Evolutionary conservation across 2,329 filamentous ascomycete species (phyloP).

Genomic region (Daldinia sp.): DNA sequence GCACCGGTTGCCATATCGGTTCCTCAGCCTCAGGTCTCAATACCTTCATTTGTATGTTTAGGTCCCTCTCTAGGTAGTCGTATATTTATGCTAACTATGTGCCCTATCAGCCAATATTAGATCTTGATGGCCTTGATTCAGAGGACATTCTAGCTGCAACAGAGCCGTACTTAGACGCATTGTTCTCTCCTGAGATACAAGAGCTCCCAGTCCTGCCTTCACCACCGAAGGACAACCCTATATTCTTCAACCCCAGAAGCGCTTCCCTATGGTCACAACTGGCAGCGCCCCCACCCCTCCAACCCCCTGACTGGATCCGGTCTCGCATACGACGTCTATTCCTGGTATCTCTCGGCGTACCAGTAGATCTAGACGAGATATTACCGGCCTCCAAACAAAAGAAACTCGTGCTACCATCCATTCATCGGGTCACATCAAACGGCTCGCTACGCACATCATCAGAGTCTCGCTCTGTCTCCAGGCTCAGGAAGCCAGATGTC

Average conservation of each 20-base stretch:
- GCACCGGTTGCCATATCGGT: constrained; percentile 49
- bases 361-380: constrained; percentile 97
- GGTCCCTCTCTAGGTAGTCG: constrained; percentile 48
- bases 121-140: constrained; percentile 71
- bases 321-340: constrained; percentile 95
- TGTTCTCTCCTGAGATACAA: constrained; percentile 72
- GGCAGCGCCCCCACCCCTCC: constrained; percentile 91
- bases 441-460: constrained; percentile 67
- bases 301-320: constrained; percentile 97
- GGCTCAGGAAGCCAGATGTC: constrained; percentile 60
- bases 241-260: constrained; percentile 87
- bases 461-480: constrained; percentile 64
- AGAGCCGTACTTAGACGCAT: constrained; percentile 73
- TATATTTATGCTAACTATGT: constrained; percentile 49
- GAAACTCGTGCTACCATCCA: constrained; percentile 90
- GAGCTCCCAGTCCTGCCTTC: constrained; percentile 64
- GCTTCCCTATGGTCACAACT: constrained; percentile 96
- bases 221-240: constrained; percentile 67
- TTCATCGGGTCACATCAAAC: constrained; percentile 60
- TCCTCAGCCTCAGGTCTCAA: constrained; percentile 53
- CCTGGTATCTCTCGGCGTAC: constrained; percentile 93
- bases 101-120: constrained; percentile 70
- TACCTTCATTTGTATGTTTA: constrained; percentile 61
- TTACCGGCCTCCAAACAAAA: constrained; percentile 97
- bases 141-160: constrained; percentile 71